phyloP scores from a whole-genome alignment of 805 yeast genomes.

The Candida suzukii region DNA sequence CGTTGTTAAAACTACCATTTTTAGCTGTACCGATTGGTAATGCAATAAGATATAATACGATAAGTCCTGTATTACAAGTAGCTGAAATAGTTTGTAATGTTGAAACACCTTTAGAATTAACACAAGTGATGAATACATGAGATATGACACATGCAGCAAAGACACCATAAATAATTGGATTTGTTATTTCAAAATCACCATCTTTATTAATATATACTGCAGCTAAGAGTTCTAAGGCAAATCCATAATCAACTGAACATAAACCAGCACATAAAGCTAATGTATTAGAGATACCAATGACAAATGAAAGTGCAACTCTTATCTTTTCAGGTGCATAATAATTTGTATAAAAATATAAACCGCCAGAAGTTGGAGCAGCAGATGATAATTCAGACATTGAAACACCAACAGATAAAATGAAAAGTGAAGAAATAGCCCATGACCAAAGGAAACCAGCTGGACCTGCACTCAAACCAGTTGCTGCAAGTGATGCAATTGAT shows the following conservation, averaged over 20 bases:
- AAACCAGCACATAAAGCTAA: conserved; percentile 60
- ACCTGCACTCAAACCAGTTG: conserved; percentile 52
- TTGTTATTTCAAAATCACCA: conserved; percentile 48
- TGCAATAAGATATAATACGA: conserved; percentile 52
- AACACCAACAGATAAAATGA: conserved; percentile 51
- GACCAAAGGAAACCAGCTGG: conserved; percentile 67
- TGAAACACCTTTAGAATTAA: conserved; percentile 52
- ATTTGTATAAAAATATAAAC: conserved; percentile 63
- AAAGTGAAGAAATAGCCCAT: conserved; percentile 54
- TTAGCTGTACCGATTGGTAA: conserved; percentile 50
- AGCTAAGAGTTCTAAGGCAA: conserved; percentile 52
- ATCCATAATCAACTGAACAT: conserved; percentile 68
- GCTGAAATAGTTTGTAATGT: conserved; percentile 55
- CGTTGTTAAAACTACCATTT: conserved; percentile 37
- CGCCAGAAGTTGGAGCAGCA: conserved; percentile 72
- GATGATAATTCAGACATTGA: conserved; percentile 65
- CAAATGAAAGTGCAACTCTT: conserved; percentile 48
- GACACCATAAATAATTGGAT: conserved; percentile 53
- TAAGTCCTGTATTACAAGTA: conserved; percentile 42
- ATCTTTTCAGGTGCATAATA: conserved; percentile 52
- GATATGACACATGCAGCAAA: conserved; percentile 53
- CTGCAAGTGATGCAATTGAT: conserved; percentile 50
- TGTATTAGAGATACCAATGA: conserved; percentile 64
- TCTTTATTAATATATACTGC: conserved; percentile 45
- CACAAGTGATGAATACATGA: conserved; percentile 46